A percentile compares a stretch with the other conserved stretches of the same genome.
Evolutionary conservation across 176 grass and related monocot genomes (phyloP).

Genomic region (bread wheat (Triticum aestivum)): DNA sequence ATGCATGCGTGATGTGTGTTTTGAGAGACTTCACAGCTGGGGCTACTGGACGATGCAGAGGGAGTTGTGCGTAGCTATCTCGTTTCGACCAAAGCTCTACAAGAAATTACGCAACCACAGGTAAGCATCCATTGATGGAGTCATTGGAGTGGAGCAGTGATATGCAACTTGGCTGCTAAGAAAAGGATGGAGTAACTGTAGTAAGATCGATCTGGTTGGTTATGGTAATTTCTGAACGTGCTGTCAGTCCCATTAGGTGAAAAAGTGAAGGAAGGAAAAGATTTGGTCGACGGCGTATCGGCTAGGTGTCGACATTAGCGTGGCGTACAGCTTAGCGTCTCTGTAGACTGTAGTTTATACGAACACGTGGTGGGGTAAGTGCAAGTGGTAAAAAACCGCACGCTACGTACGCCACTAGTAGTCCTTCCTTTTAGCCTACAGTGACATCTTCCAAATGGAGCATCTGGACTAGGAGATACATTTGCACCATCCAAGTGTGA

Average conservation of each 20-base stretch:
- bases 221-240: slow-evolving; percentile 6
- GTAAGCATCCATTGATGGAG: neutral
- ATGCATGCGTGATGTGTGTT: neutral
- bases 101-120: neutral
- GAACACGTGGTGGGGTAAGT: neutral
- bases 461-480: neutral
- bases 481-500: slow-evolving; percentile 11
- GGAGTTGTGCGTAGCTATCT: neutral
- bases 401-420: neutral
- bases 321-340: neutral
- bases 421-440: neutral
- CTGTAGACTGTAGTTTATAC: neutral
- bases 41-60: neutral
- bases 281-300: neutral
- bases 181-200: slow-evolving; percentile 12
- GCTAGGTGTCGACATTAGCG: neutral
- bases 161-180: neutral
- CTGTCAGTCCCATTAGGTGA: neutral
- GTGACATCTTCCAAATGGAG: neutral
- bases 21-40: no score
- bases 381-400: neutral
- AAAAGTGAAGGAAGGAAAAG: neutral
- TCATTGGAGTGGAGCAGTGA: neutral
- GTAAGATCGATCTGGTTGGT: neutral
- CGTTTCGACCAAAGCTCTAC: neutral